Evolutionary conservation across 116 monocot species (phyloP).

Genomic region (Iris pallida): DNA sequence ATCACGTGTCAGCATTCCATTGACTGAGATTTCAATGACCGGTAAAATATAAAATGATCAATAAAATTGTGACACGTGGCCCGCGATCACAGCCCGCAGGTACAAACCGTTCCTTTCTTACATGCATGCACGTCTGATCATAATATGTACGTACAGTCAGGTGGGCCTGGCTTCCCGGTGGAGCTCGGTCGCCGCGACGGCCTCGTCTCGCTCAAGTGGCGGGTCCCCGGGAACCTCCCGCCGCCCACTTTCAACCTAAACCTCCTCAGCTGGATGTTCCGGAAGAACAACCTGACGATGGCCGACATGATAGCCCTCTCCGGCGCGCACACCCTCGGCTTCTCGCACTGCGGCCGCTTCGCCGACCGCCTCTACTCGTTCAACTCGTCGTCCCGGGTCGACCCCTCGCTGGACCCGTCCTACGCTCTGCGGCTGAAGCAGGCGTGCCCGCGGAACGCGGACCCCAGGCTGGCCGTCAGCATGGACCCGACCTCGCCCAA

Average conservation of each 20-base stretch:
- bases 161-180: slow-evolving; percentile 43
- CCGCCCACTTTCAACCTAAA: slow-evolving; percentile 41
- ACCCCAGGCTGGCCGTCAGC: slow-evolving; percentile 46
- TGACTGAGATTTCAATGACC: too few relatives aligned
- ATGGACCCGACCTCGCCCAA: slow-evolving; percentile 62
- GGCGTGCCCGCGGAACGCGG: slow-evolving; percentile 46
- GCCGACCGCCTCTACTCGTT: slow-evolving; percentile 50
- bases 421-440: slow-evolving; percentile 47
- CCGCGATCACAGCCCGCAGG: too few relatives aligned
- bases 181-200: slow-evolving; percentile 66
- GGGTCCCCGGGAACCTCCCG: slow-evolving; percentile 59
- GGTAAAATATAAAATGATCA: too few relatives aligned
- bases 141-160: slow-evolving; percentile 25
- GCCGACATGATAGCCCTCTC: slow-evolving; percentile 68
- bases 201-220: slow-evolving; percentile 28
- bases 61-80: too few relatives aligned
- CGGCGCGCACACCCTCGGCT: slow-evolving; percentile 71
- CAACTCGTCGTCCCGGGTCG: slow-evolving; percentile 18
- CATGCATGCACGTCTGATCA: too few relatives aligned
- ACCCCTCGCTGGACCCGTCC: slow-evolving; percentile 38
- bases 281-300: slow-evolving; percentile 44
- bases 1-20: too few relatives aligned
- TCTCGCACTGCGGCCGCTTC: slow-evolving; percentile 76
- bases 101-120: too few relatives aligned
- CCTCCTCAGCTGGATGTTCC: slow-evolving; percentile 45